These are phyloP conservation scores for Rhododendron griersonianum DNA, from an alignment of 148 eudicot genomes.

Conservation along the genomic window DNA sequence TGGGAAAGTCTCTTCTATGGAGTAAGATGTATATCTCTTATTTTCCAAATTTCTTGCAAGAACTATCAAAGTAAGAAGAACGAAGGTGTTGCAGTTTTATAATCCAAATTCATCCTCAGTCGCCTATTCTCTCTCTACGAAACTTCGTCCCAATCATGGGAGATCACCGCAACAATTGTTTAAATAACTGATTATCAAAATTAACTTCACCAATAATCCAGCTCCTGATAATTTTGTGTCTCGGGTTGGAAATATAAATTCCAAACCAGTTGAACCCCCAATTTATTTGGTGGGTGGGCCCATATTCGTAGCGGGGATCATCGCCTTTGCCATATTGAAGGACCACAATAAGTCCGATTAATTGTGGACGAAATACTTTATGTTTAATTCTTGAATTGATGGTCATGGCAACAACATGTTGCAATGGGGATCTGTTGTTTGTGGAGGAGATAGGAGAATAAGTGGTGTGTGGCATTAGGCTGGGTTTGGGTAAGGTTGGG, in stretches of 20 bases:
- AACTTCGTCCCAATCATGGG: not conserved
- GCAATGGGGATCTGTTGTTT: not conserved
- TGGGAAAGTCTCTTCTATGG: no score
- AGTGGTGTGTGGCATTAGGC: not conserved
- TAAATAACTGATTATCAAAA: not conserved
- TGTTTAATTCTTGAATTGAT: not conserved
- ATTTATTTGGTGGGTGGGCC: not conserved
- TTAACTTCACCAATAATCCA: not conserved
- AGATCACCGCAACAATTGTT: not conserved
- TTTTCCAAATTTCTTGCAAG: no score
- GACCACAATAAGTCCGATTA: not conserved
- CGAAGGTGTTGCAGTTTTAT: no score
- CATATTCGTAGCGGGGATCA: not conserved
- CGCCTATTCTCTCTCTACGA: not conserved
- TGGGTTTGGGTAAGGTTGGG: not conserved
- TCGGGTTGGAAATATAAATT: not conserved
- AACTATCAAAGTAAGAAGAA: no score
- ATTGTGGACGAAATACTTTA: not conserved
- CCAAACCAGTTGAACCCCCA: not conserved
- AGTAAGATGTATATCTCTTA: no score
- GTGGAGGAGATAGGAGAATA: not conserved
- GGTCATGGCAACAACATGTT: not conserved
- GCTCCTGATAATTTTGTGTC: not conserved
- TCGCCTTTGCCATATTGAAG: not conserved
- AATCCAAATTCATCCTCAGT: not conserved